Base-by-base conservation (phyloP, 768 basidiomycete species). In the Galerina marginata region DNA sequence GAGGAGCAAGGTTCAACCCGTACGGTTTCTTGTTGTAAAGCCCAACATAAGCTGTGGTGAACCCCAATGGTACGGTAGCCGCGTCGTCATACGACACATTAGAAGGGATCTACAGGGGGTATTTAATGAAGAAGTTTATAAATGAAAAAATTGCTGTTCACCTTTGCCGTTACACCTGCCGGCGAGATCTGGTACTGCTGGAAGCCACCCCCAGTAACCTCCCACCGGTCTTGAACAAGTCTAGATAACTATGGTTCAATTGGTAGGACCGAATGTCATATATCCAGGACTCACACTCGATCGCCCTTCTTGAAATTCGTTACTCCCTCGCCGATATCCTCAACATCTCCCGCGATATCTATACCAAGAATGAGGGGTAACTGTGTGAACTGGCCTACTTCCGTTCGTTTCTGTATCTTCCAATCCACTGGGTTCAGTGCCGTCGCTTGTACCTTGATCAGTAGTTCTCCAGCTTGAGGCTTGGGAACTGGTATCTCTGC, bases 341-440 rank as follows among this genome's bases (percentile, higher is more conserved):
- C 78, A 6, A 87, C 79, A 2, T 79, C 76, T 6, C 86, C 86
- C 39, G 85, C 80, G 37, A 76, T 75, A 46, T 87, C 85, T 14
- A 67, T 71, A 1, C 86, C 86, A 1, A 81, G 60, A 0, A 86
- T 71, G 3, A 74, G 75, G 6, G 82, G 86, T 61, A 72, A 86
- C 15, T 74, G 63, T 23, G 75, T 33, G 29, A 33, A 33, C 29
- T 7, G 72, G 42, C 79, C 67, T 55, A 76, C 75, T 26, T 74
- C 63, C 2, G 75, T 77, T 49, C 72, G 72, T 50, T 70, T 76
- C 57, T 81, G 81, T 26, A 84, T 74, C 66, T 83, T 83, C 70
- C 82, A 83, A 60, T 87, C 86, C 40, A 79, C 60, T 9, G 84
- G 85, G 64, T 85, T 84, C 9, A 86, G 73, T 2, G 74, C 79